phyloP scores from a whole-genome alignment of 352 stramenopile genomes.

The Lagenidium giganteum region DNA sequence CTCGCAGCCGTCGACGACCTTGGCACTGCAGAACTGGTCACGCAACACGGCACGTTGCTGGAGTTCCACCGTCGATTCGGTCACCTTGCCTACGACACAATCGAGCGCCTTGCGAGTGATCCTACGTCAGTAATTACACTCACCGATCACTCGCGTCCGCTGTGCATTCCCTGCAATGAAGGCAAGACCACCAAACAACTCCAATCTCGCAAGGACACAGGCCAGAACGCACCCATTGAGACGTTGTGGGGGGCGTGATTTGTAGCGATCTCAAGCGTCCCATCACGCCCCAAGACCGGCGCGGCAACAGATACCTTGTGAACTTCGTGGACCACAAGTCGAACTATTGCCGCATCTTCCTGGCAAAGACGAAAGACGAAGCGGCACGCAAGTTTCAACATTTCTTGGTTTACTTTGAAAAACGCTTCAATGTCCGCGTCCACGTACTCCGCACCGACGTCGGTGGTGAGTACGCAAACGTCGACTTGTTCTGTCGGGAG shows the following conservation, averaged over 20 bases:
- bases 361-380: slow-evolving; percentile 10
- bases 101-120: slow-evolving; percentile 5
- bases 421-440: slow-evolving; percentile 4
- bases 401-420: slow-evolving; percentile 7
- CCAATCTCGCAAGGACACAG: slow-evolving; percentile 7
- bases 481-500: slow-evolving; percentile 21
- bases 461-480: slow-evolving; percentile 17
- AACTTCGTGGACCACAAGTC: slow-evolving; percentile 16
- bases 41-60: slow-evolving; percentile 6
- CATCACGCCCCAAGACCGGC: slow-evolving; percentile 4
- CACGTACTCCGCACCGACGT: slow-evolving; percentile 12
- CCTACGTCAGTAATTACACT: slow-evolving; percentile 1
- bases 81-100: slow-evolving; percentile 5
- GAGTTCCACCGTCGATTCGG: slow-evolving; percentile 7
- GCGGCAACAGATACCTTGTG: slow-evolving; percentile 6
- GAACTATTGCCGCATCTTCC: slow-evolving; percentile 9
- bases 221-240: slow-evolving; percentile 4
- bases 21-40: too few species aligned
- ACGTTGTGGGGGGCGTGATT: slow-evolving; percentile 4
- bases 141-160: neutral
- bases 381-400: slow-evolving; percentile 11
- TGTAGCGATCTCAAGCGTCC: slow-evolving; percentile 16
- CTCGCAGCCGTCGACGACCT: too few species aligned
- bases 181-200: slow-evolving; percentile 3
- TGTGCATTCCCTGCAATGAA: slow-evolving; percentile 9